Evolutionary conservation across 352 stramenopile genomes (phyloP).

Genomic region (Phytophthora multivora): DNA sequence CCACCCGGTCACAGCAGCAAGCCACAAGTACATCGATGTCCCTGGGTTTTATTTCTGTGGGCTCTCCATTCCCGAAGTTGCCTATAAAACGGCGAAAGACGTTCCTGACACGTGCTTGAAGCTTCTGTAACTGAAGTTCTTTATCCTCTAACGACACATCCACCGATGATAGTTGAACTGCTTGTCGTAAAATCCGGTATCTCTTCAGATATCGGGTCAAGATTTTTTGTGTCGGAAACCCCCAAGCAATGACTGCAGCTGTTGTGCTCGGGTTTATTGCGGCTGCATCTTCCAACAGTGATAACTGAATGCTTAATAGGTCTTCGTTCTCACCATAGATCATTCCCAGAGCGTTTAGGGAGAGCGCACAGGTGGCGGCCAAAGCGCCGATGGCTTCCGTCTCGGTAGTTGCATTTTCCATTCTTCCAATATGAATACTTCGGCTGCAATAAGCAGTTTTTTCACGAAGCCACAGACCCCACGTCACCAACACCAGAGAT

Average conservation of each 20-base stretch:
- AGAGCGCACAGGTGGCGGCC: constrained; percentile 47
- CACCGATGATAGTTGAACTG: constrained; percentile 5
- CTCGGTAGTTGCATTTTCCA: not conserved
- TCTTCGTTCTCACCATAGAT: constrained; percentile 29
- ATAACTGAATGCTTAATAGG: constrained; percentile 37
- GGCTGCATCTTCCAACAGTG: constrained; percentile 41
- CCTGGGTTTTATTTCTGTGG: not conserved
- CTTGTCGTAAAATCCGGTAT: constrained; percentile 32
- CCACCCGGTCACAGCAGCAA: constrained; percentile 23
- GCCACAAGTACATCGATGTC: constrained; percentile 23
- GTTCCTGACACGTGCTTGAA: constrained; percentile 27
- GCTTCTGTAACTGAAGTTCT: constrained; percentile 28
- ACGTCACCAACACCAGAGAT: constrained; percentile 35
- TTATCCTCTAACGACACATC: constrained; percentile 21
- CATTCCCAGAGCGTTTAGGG: constrained; percentile 35
- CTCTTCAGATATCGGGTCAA: constrained; percentile 38
- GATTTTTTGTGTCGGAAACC: constrained; percentile 34
- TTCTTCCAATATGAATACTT: constrained; percentile 13
- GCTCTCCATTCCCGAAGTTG: constrained; percentile 8
- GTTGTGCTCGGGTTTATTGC: constrained; percentile 32
- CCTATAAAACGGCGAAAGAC: constrained; percentile 6
- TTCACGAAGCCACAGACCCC: constrained; percentile 51
- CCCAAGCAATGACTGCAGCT: constrained; percentile 35
- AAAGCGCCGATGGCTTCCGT: constrained; percentile 21
- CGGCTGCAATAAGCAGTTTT: constrained; percentile 32